Conservation (phyloP, 371 early-diverging fungal species). For the Mortierella sp. region DNA sequence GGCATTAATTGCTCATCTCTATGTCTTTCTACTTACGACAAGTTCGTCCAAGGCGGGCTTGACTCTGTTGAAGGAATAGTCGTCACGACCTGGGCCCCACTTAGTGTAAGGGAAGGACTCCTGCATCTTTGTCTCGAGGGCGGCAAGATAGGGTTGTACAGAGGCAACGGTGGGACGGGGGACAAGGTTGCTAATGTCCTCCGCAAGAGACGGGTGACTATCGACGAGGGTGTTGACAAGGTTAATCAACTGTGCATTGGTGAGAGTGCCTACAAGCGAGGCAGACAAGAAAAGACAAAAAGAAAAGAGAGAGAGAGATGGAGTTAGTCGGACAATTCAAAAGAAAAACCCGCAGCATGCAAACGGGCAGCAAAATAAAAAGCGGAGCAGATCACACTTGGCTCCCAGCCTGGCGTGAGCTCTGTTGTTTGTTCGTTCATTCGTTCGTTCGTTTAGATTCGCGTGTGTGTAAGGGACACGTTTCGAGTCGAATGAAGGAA, state of each 20-base stretch:
- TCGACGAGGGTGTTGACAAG: slow-evolving; percentile 81
- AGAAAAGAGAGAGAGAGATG: too few species aligned
- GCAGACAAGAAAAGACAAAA: not conserved
- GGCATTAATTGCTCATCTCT: not conserved
- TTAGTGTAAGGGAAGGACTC: slow-evolving; percentile 90
- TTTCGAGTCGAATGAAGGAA: not conserved
- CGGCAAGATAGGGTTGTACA: slow-evolving; percentile 76
- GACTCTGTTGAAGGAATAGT: slow-evolving; percentile 93
- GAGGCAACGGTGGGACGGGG: slow-evolving; percentile 91
- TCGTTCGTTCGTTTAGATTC: not conserved
- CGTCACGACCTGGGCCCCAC: slow-evolving; percentile 84
- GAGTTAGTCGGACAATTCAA: slow-evolving; percentile 20
- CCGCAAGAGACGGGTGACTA: slow-evolving; percentile 79
- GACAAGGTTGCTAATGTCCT: slow-evolving; percentile 81
- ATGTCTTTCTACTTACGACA: slow-evolving; percentile 61
- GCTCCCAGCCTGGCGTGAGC: not conserved
- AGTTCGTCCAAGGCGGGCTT: slow-evolving; percentile 82
- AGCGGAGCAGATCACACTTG: slow-evolving; percentile 4
- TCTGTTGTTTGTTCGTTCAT: not conserved
- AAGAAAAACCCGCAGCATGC: not conserved
- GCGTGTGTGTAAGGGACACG: not conserved
- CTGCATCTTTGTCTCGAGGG: slow-evolving; percentile 78
- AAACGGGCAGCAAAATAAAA: not conserved
- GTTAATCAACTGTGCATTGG: slow-evolving; percentile 70
- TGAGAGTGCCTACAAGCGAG: slow-evolving; percentile 36